Evolutionary conservation across 495 filamentous ascomycete genomes (phyloP), one percentile per base, ranked within the genome.

Genomic region (Pyronema omphalodes): DNA sequence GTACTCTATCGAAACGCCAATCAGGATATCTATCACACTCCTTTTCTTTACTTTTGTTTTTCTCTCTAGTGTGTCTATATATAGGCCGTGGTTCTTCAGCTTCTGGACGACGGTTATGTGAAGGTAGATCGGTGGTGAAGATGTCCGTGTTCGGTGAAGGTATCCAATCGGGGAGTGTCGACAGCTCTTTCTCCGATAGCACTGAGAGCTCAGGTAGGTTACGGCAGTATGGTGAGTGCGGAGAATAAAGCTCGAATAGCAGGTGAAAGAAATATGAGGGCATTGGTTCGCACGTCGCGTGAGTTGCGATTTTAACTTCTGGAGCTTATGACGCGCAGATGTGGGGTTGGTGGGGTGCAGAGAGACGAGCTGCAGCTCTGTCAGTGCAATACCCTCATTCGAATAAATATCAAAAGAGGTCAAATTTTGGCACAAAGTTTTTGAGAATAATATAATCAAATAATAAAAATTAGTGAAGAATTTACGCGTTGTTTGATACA

Each of bases 261-360:
- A 98, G 67, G 63, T 96, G 89, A 61, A 88, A 98, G 68, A 87
- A 88, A 69, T 91, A 94, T 36, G 83, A 79, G 70, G 84, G 84
- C 87, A 84, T 66, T 66, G 55, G 36, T 53, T 33, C 15, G 54
- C 37, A 44, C 34, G 29, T 12, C 33, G 23, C 23, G 23, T 29
- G 23, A 29, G 23, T 1, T 29, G 2, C 23, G 23, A n/a, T 29
- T 29, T 29, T 1, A 29, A 19, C 35, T 49, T 23, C 33, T n/a
- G 23, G 5, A 15, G 14, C 33, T 39, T 14, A n/a, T 37, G 18
- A 9, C 35, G n/a, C n/a, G 23, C 23, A 29, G 6, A 40, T 9
- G 35, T 35, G 15, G 37, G 19, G 17, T 8, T 49, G 18, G 6
- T 17, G 23, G 36, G 23, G 23, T 29, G 23, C 23, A 29, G 23